Evolutionary conservation across 1,139 yeast genomes (phyloP).

Genomic region (Protomyces inouyei): DNA sequence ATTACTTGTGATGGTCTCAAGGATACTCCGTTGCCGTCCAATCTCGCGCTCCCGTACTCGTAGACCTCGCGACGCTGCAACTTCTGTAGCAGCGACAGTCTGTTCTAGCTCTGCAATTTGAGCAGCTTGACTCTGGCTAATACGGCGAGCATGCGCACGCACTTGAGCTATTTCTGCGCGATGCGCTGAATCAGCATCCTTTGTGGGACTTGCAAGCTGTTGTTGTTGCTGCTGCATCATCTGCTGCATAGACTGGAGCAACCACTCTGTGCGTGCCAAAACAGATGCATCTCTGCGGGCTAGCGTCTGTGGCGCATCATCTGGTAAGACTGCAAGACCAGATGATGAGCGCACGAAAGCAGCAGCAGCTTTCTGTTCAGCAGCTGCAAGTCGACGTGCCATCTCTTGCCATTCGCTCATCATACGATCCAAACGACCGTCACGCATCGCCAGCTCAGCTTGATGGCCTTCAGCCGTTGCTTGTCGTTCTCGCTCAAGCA

Average conservation of each 20-base stretch:
- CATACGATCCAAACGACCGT: constrained; percentile 4
- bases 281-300: neutral
- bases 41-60: neutral
- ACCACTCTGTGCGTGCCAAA: neutral
- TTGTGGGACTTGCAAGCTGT: neutral
- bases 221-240: neutral
- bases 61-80: neutral
- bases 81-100: neutral
- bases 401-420: constrained; percentile 14
- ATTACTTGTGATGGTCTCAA: neutral
- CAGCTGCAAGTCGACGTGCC: neutral
- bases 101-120: neutral
- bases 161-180: neutral
- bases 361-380: neutral
- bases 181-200: neutral
- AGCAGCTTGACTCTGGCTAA: neutral
- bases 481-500: constrained; percentile 1
- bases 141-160: neutral
- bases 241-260: neutral
- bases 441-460: constrained; percentile 7
- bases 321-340: neutral
- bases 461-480: constrained; percentile 4
- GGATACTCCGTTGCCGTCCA: neutral
- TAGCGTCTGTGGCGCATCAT: neutral
- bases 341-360: neutral